Evolutionary conservation across 805 yeast species (phyloP), one percentile per base, ranked within the genome.

Genomic region (Yarrowia sp.): DNA sequence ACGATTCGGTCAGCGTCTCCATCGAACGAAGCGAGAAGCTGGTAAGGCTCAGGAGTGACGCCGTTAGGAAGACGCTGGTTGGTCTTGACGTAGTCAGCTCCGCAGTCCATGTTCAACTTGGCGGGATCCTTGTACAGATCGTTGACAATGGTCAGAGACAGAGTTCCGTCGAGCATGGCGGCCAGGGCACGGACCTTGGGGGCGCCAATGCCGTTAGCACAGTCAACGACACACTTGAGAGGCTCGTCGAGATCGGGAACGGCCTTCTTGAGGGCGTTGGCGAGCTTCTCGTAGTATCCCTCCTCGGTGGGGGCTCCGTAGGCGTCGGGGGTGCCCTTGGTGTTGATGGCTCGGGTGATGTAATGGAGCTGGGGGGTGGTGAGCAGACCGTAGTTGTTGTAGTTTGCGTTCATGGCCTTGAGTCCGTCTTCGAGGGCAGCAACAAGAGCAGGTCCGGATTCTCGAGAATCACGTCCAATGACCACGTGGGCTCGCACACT

Each of bases 191-290:
- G 74, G 36, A 88, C 81, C 75, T 90, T 89, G 22, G 91, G 90
- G 0, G 92, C 97, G 16, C 99, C 99, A 48, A 95, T 91, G n/a
- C 99, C 99, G 76, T 95, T 95, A 8, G 99, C 99, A 48, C 92
- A 88, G 79, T 95, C 99, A 19, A 95, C 86, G 1, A 87, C 84
- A 72, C 93, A 82, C 35, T 79, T 75, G 32, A 71, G 64, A 45
- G 86, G 80, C 49, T 77, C 71, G 16, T 77, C 72, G 67, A 79
- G 76, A 9, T 72, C 74, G 15, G 70, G 63, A 50, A 76, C 70
- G 36, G 90, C 82, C 19, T 78, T 73, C 66, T 79, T 80, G 77
- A 86, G 85, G 0, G 93, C 85, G 0, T 73, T 71, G 5, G 88
- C 77, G 70, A 91, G 79, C 76, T 91, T 90, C 22, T 79, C 72